These are phyloP conservation scores for Strigomonas galati DNA, from an alignment of 208 protist genomes.

Conservation along the genomic window DNA sequence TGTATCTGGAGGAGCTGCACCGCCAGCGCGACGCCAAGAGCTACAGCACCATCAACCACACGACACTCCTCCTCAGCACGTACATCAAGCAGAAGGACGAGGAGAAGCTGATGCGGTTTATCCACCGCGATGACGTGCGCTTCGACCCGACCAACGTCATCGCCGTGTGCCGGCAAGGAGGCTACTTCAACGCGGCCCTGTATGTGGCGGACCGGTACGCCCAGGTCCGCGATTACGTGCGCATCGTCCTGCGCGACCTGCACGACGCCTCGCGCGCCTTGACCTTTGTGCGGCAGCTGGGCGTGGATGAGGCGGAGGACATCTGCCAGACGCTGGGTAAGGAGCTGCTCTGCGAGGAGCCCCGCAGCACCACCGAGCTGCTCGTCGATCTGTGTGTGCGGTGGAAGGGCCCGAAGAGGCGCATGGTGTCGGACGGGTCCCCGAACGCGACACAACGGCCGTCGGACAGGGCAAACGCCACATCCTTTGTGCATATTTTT, in stretches of 20 bases:
- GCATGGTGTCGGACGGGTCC: conserved; percentile 11
- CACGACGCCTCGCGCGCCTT: conserved; percentile 58
- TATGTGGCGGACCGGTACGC: conserved; percentile 81
- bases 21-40: conserved; percentile 30
- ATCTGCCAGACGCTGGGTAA: conserved; percentile 89
- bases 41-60: conserved; percentile 93
- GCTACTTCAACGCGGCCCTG: conserved; percentile 88
- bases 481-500: conserved; percentile 87
- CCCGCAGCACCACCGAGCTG: conserved; percentile 50
- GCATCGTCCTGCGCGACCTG: conserved; percentile 88
- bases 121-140: conserved; percentile 82
- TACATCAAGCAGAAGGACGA: conserved; percentile 96
- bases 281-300: conserved; percentile 64
- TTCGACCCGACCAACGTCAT: conserved; percentile 96
- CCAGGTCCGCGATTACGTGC: conserved; percentile 80
- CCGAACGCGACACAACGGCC: background rate
- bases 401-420: conserved; percentile 52
- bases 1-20: conserved; percentile 92
- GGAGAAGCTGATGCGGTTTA: conserved; percentile 86
- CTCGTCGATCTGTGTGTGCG: conserved; percentile 66
- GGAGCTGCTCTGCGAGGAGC: conserved; percentile 38
- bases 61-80: conserved; percentile 96
- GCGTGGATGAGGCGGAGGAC: conserved; percentile 78
- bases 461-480: conserved; percentile 59
- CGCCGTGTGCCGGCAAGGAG: conserved; percentile 87